Conservation (phyloP, 345 rosid species). For the Cardiospermum halicacabum region DNA sequence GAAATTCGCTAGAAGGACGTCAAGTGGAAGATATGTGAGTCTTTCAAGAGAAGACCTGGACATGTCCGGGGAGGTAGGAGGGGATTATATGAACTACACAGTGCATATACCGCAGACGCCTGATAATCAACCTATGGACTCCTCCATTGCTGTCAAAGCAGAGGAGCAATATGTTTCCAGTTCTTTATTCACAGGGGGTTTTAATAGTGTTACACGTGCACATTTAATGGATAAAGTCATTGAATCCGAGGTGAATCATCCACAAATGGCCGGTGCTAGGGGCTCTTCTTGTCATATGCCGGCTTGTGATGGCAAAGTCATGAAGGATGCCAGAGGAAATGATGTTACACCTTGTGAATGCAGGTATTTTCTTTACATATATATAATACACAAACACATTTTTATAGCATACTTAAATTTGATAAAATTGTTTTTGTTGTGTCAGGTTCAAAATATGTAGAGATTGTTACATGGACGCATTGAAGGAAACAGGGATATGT, state of each 20-base stretch:
- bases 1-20: constrained; percentile 82
- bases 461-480: constrained; percentile 88
- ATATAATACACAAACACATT: too few relatives aligned
- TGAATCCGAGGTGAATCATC: constrained; percentile 88
- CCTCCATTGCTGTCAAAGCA: constrained; percentile 30
- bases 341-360: constrained; percentile 89
- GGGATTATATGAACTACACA: constrained; percentile 82
- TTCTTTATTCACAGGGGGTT: constrained; percentile 89
- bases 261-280: constrained; percentile 91
- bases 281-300: constrained; percentile 82
- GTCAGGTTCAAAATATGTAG: constrained; percentile 88
- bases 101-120: constrained; percentile 96
- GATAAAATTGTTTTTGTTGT: neutral
- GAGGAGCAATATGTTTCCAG: constrained; percentile 82
- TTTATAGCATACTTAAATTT: constrained; percentile 14
- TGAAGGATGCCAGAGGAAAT: constrained; percentile 85
- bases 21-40: constrained; percentile 93
- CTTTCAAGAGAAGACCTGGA: constrained; percentile 81
- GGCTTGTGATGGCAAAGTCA: constrained; percentile 89
- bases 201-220: constrained; percentile 89
- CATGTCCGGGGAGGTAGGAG: constrained; percentile 69
- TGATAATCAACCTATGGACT: constrained; percentile 84
- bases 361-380: constrained; percentile 34
- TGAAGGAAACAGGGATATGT: constrained; percentile 70
- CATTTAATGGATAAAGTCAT: constrained; percentile 98